A percentile compares a stretch with the other conserved stretches of the same genome.
Evolutionary conservation across 306 rosid species (phyloP).

Genomic region (Trifolium dubium): DNA sequence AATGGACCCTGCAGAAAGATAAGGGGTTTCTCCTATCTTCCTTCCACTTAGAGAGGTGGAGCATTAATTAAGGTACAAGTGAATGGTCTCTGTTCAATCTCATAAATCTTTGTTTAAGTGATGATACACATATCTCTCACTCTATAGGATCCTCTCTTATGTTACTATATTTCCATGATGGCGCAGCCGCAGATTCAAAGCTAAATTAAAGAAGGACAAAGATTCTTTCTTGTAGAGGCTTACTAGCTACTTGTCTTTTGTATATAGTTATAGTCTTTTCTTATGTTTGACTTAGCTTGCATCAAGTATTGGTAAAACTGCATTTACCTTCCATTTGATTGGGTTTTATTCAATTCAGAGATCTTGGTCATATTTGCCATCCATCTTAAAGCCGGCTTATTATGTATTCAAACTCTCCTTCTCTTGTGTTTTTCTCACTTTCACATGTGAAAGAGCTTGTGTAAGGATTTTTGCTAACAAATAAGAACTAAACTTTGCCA

Average conservation of each 20-base stretch:
- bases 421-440: neutral
- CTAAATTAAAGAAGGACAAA: slow-evolving; percentile 5
- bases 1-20: slow-evolving; percentile 40
- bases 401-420: neutral
- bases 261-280: neutral
- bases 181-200: slow-evolving; percentile 37
- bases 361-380: neutral
- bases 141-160: slow-evolving; percentile 15
- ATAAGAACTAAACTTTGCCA: too few relatives aligned
- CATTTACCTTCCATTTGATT: slow-evolving; percentile 15
- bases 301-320: slow-evolving; percentile 8
- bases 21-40: slow-evolving; percentile 35
- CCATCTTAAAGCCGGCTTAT: neutral
- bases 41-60: slow-evolving; percentile 32
- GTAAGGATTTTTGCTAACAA: too few relatives aligned
- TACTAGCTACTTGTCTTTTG: neutral
- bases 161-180: neutral
- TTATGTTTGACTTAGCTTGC: slow-evolving; percentile 26
- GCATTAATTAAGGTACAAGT: slow-evolving; percentile 29
- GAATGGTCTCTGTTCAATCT: slow-evolving; percentile 42
- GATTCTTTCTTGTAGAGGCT: slow-evolving; percentile 21
- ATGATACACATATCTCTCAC: slow-evolving; percentile 21
- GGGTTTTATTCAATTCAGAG: neutral
- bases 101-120: slow-evolving; percentile 31
- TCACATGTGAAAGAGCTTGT: too few relatives aligned